Conservation (phyloP, 176 grass and related monocot species). For the Carex pumila region DNA sequence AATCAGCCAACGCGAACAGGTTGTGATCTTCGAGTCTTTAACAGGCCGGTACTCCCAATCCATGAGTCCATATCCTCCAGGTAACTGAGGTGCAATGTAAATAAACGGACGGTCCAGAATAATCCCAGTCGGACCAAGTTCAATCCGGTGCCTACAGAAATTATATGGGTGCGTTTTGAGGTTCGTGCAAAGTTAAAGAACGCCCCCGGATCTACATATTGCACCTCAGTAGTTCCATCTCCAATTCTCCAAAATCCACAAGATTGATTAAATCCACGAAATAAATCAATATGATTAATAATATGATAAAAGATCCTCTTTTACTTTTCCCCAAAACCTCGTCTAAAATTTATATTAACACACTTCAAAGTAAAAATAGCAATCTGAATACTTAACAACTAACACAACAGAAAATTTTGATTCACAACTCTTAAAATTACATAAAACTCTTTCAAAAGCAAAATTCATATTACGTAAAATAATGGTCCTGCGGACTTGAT, state of each 20-base stretch:
- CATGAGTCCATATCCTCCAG: no score
- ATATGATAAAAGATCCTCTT: not conserved
- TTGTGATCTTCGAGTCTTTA: not conserved
- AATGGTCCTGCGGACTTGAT: not conserved
- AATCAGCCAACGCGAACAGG: not conserved
- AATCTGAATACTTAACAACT: not conserved
- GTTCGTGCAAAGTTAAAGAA: no score
- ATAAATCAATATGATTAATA: not conserved
- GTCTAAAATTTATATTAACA: not conserved
- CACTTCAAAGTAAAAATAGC: not conserved
- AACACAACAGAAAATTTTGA: not conserved
- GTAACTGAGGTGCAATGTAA: no score
- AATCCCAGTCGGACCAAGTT: no score
- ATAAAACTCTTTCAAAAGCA: not conserved
- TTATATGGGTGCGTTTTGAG: no score
- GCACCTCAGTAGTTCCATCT: not conserved
- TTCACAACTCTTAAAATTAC: not conserved
- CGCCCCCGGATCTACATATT: no score
- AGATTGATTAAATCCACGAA: not conserved
- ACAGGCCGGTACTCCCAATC: not conserved
- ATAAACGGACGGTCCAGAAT: no score
- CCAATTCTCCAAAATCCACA: not conserved
- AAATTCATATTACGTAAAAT: conserved; percentile 3
- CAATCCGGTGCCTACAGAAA: no score
- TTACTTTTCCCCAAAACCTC: not conserved